Percentiles rank a stretch among this genome's conserved stretches.
Evolutionary conservation across 2,329 filamentous ascomycete genomes (phyloP).

Genomic region (Eurotiales sp.): DNA sequence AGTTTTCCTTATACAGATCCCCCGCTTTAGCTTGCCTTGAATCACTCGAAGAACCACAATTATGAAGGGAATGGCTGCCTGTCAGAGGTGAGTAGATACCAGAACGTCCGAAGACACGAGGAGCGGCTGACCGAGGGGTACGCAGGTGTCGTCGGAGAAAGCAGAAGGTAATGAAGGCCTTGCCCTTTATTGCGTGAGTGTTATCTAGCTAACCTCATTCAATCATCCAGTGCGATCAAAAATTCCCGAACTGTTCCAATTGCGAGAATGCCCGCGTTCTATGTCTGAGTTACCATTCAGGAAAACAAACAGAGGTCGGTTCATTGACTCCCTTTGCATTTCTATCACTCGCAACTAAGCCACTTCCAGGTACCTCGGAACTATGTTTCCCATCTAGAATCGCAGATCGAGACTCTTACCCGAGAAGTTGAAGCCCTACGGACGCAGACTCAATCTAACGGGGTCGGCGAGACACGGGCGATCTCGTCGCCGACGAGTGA

Average conservation of each 20-base stretch:
- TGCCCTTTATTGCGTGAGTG: no score
- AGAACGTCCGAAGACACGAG: background rate
- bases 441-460: slow-evolving; percentile 2
- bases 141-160: slow-evolving; percentile 13
- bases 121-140: background rate
- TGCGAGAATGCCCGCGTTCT: slow-evolving; percentile 18
- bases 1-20: background rate
- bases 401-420: slow-evolving; percentile 16
- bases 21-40: background rate
- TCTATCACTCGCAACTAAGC: background rate
- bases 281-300: slow-evolving; percentile 23
- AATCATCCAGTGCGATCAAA: slow-evolving; percentile 21
- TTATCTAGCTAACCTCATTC: background rate
- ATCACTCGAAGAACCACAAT: background rate
- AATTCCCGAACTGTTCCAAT: slow-evolving; percentile 23
- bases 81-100: background rate
- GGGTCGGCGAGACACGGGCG: background rate
- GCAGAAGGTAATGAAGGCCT: slow-evolving; percentile 8
- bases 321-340: background rate
- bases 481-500: background rate
- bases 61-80: slow-evolving; percentile 4
- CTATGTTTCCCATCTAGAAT: slow-evolving; percentile 23
- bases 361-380: slow-evolving; percentile 18
- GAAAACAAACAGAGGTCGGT: slow-evolving; percentile 22
- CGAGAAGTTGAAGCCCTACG: slow-evolving; percentile 18